These are phyloP conservation scores for Hypoxylon sp. DNA, from an alignment of 2,329 filamentous ascomycete species.

Conservation along the genomic window DNA sequence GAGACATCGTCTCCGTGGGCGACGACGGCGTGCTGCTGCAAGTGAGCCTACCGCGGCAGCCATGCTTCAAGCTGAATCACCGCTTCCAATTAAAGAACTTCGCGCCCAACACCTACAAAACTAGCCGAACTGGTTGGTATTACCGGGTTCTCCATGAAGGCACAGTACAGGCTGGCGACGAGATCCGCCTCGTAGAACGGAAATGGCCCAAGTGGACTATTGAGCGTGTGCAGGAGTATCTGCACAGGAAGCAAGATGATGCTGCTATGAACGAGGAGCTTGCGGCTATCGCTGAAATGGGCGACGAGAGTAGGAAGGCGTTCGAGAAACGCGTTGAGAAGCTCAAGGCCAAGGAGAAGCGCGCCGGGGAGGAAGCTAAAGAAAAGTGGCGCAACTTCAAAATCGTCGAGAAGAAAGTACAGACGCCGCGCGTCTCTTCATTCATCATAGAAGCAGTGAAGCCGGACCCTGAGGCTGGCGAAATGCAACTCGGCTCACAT, in stretches of 20 bases:
- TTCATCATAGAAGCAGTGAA: constrained; percentile 66
- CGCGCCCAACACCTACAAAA: constrained; percentile 69
- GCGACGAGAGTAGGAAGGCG: constrained; percentile 62
- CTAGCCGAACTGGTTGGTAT: constrained; percentile 75
- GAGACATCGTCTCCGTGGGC: constrained; percentile 66
- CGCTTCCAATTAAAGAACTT: constrained; percentile 76
- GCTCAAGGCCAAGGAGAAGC: constrained; percentile 55
- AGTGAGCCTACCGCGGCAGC: constrained; percentile 73
- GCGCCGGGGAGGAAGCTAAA: constrained; percentile 40
- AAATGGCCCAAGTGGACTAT: constrained; percentile 73
- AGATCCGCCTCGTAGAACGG: constrained; percentile 69
- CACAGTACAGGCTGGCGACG: constrained; percentile 68
- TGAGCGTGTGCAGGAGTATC: constrained; percentile 73
- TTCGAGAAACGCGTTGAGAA: constrained; percentile 69
- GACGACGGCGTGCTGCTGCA: constrained; percentile 67
- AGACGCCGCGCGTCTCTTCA: constrained; percentile 67
- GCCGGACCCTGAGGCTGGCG: constrained; percentile 54
- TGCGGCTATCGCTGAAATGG: constrained; percentile 65
- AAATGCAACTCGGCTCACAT: constrained; percentile 64
- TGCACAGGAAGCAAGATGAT: constrained; percentile 69
- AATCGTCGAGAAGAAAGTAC: constrained; percentile 64
- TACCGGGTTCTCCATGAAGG: constrained; percentile 73
- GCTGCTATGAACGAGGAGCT: constrained; percentile 67
- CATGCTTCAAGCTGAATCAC: constrained; percentile 79
- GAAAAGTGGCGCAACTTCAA: constrained; percentile 63